Percentiles rank a stretch among this genome's conserved stretches.
These are phyloP conservation scores for Hypoxylon sp. DNA, from an alignment of 2,329 filamentous ascomycete genomes.

Conservation along the genomic window DNA sequence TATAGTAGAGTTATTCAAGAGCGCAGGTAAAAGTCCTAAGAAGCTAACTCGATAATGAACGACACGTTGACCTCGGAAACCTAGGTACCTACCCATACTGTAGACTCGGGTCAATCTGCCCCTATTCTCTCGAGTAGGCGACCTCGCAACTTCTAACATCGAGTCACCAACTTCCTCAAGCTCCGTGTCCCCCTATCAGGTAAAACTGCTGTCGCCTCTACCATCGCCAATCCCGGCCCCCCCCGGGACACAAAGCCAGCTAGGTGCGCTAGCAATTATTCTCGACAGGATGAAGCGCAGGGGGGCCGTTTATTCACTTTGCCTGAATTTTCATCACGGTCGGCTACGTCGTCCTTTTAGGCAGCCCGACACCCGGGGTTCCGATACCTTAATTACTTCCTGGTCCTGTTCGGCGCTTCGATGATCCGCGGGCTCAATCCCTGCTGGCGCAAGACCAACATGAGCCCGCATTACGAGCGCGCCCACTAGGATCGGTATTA, in stretches of 20 bases:
- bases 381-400: slow-evolving; percentile 3
- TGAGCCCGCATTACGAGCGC: slow-evolving; percentile 10
- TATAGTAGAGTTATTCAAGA: no score
- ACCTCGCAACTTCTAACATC: no score
- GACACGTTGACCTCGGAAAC: no score
- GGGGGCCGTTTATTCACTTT: neutral
- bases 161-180: no score
- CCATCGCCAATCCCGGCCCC: neutral
- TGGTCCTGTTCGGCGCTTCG: slow-evolving; percentile 4
- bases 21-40: no score
- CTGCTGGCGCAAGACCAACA: slow-evolving; percentile 5
- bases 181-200: no score
- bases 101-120: no score
- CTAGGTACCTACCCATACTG: no score
- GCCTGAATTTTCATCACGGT: neutral
- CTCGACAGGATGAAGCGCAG: slow-evolving; percentile 1
- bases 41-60: no score
- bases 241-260: neutral
- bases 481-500: slow-evolving; percentile 3
- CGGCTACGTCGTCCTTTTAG: slow-evolving; percentile 6
- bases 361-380: neutral
- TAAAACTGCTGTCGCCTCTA: neutral
- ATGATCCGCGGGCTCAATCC: slow-evolving; percentile 3
- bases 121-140: no score
- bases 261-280: neutral